Evolutionary conservation across 2,329 filamentous ascomycete species (phyloP).

Genomic region (Pseudopyrenochaeta lycopersici): DNA sequence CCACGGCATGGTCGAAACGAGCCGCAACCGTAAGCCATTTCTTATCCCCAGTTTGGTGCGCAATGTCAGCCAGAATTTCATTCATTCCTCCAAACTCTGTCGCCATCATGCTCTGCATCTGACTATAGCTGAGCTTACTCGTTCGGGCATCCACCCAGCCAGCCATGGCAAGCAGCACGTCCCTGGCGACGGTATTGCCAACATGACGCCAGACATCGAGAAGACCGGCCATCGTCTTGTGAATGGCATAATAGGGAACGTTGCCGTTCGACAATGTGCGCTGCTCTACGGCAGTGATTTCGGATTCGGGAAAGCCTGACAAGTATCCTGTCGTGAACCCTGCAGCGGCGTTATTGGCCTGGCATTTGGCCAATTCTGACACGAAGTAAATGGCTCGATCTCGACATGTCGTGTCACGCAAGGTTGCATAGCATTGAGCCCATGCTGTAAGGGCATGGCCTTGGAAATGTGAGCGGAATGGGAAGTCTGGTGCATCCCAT

Average conservation of each 20-base stretch:
- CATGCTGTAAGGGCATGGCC: conserved; percentile 63
- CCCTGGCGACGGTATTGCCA: conserved; percentile 54
- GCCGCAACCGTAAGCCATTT: conserved; percentile 59
- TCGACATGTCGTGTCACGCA: conserved; percentile 55
- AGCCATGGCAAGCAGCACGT: conserved; percentile 57
- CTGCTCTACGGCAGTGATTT: conserved; percentile 56
- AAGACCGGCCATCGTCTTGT: conserved; percentile 63
- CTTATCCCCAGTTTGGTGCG: conserved; percentile 56
- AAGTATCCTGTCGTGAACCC: conserved; percentile 60
- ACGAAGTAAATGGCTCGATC: conserved; percentile 58
- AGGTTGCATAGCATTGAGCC: conserved; percentile 59
- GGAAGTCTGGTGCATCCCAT: conserved; percentile 65
- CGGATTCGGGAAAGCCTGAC: conserved; percentile 63
- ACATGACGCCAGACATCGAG: conserved; percentile 60
- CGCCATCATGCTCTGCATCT: conserved; percentile 60
- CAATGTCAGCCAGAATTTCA: conserved; percentile 60
- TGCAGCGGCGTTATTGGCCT: conserved; percentile 58
- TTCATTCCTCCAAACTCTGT: conserved; percentile 66
- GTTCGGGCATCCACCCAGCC: conserved; percentile 62
- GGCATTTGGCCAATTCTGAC: conserved; percentile 60
- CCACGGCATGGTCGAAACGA: conserved; percentile 60
- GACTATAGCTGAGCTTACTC: conserved; percentile 49
- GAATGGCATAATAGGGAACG: conserved; percentile 64
- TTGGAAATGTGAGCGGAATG: conserved; percentile 62
- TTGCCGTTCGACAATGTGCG: conserved; percentile 59